Percentiles rank a stretch among this genome's conserved stretches.
These are phyloP conservation scores for Monilinia aucupariae DNA, from an alignment of 2,329 filamentous ascomycete genomes.

Conservation along the genomic window DNA sequence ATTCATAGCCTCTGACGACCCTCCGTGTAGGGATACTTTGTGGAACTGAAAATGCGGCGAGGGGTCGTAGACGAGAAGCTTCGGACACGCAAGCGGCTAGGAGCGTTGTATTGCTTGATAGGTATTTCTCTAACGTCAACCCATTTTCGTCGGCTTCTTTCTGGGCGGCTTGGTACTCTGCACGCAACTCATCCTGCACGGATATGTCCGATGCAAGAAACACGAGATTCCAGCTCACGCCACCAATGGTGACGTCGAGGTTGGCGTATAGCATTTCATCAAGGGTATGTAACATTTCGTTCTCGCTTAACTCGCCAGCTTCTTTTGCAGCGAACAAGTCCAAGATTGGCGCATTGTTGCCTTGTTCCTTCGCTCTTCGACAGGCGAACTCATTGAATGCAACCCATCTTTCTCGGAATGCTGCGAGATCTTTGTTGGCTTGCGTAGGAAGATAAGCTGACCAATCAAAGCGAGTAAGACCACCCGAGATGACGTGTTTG, in stretches of 20 bases:
- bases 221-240: conserved; percentile 41
- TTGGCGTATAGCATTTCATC: conserved; percentile 45
- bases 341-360: conserved; percentile 4
- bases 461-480: conserved; percentile 32
- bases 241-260: conserved; percentile 43
- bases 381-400: conserved; percentile 35
- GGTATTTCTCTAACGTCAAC: conserved; percentile 26
- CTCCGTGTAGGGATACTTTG: conserved; percentile 38
- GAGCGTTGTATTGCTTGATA: conserved; percentile 28
- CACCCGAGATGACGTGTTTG: conserved; percentile 36
- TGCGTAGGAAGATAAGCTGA: conserved; percentile 31
- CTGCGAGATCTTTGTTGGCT: conserved; percentile 29
- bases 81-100: conserved; percentile 39
- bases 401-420: conserved; percentile 34
- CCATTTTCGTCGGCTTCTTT: conserved; percentile 4
- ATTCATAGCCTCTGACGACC: conserved; percentile 34
- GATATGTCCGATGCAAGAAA: conserved; percentile 38
- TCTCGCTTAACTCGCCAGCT: conserved; percentile 26
- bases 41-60: conserved; percentile 38
- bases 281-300: conserved; percentile 40
- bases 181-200: conserved; percentile 28
- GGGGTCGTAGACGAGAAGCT: conserved; percentile 27
- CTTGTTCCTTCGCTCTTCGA: conserved; percentile 17
- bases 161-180: background rate
- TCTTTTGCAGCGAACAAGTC: conserved; percentile 25